These are phyloP conservation scores for Petasospora fabianii DNA, from an alignment of 1,139 yeast species.

Conservation along the genomic window DNA sequence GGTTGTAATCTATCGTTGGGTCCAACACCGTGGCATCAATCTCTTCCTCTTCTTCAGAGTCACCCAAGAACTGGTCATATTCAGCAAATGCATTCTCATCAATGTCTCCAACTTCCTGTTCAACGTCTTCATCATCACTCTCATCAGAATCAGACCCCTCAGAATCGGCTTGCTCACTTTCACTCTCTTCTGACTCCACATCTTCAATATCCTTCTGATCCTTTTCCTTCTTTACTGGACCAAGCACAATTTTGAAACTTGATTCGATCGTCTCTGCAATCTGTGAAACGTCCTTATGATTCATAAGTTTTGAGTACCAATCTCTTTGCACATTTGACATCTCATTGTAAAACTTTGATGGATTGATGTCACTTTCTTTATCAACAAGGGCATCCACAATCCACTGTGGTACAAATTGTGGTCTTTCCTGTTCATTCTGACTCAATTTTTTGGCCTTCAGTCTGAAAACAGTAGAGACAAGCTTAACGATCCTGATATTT, in stretches of 20 bases:
- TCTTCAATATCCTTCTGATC: slow-evolving; percentile 28
- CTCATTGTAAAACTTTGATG: slow-evolving; percentile 21
- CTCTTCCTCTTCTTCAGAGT: slow-evolving; percentile 47
- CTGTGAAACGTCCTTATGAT: slow-evolving; percentile 48
- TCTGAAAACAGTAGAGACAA: slow-evolving; percentile 12
- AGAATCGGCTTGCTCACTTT: slow-evolving; percentile 23
- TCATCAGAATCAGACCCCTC: slow-evolving; percentile 23
- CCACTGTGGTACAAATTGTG: slow-evolving; percentile 21
- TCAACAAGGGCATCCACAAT: slow-evolving; percentile 14
- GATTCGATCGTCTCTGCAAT: slow-evolving; percentile 48
- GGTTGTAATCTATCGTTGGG: slow-evolving; percentile 49
- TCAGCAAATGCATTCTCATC: slow-evolving; percentile 34
- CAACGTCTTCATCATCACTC: slow-evolving; percentile 13
- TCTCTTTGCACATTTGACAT: slow-evolving; percentile 19
- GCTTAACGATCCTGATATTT: slow-evolving; percentile 20
- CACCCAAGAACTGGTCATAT: slow-evolving; percentile 53
- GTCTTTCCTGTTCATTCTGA: slow-evolving; percentile 4
- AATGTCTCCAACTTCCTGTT: slow-evolving; percentile 21
- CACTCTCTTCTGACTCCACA: slow-evolving; percentile 27
- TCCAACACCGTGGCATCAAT: slow-evolving; percentile 29
- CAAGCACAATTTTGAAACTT: slow-evolving; percentile 58
- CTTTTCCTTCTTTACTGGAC: slow-evolving; percentile 48
- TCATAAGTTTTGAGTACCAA: slow-evolving; percentile 50
- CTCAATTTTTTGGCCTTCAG: slow-evolving; percentile 15
- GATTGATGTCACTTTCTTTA: slow-evolving; percentile 16